Base-by-base conservation (phyloP, 805 yeast species). In the Wickerhamiella galacta region DNA sequence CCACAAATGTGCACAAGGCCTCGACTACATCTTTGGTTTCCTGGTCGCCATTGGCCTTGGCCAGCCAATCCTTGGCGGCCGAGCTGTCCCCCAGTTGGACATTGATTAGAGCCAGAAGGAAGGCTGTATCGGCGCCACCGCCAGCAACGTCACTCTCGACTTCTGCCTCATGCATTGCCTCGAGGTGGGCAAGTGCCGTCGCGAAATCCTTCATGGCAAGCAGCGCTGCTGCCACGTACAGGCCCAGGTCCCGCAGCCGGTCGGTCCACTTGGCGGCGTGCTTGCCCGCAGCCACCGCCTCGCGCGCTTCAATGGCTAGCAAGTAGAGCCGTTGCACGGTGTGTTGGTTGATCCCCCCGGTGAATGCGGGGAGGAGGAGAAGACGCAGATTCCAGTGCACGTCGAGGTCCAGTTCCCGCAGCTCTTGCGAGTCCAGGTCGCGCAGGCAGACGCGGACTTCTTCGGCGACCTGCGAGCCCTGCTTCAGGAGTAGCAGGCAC, bases 321-420 rank as follows among this genome's bases (percentile, higher is more conserved):
- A 43, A 31, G 34, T 58, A 57, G 38, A 51, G 51, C 23, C 37
- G 37, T 28, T 44, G 46, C 6, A 57, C 36, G 2, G 57, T 52
- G 5, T 46, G 34, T 26, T 51, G 57, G 32, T 48, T 48, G 31
- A 57, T 54, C 2, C 58, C 57, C 15, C 45, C 45, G 4, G 54
- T 41, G 30, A 45, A 51, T 12, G 54, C 41, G 17, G 52, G 48
- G 15, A 51, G 46, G 4, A 50, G 34, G 19, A 54, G 34, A 7
- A 56, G 40, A 20, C 60, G 33, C 17, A 57, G 38, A 3, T 46
- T 42, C 60, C 61, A 57, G 6, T 56, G 52, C 2, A 40, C 41
- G 3, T 44, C 48, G 24, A 34, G 40, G 6, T 33, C 38, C n/a
- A 35, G 19, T 6, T 32, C 33, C 1, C 47, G 34, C 31, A 45